Evolutionary conservation across 2,329 filamentous ascomycete genomes (phyloP), one percentile per base, ranked within the genome.

Genomic region (Stachybotrys chlorohalonatus): DNA sequence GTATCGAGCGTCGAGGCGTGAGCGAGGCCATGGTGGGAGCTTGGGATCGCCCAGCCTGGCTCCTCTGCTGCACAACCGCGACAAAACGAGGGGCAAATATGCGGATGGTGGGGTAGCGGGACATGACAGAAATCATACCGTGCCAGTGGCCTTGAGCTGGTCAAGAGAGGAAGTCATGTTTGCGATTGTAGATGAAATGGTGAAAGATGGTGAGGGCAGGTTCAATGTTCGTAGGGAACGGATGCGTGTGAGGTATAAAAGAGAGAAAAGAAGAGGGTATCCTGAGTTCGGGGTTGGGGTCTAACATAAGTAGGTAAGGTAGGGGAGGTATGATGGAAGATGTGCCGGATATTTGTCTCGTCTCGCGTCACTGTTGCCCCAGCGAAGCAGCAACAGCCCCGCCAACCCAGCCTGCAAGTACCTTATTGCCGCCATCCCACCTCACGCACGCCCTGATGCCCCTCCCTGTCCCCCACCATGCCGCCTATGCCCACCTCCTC

Each of bases 61-160:
- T 9, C 13, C 13, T 9, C 36, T 13, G 9, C 36, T 42, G 9
- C 36, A 42, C 13, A 42, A 42, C 13, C 36, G 36, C 36, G 36
- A 42, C 36, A 42, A 32, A 49, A 49, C 51, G 67, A 67, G 67
- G 69, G 68, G 67, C 62, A 62, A 55, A 13, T 9, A 42, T 13
- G 13, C 36, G 36, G 36, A 42, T 61, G 59, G 59, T 55, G 63
- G 65, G 59, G 60, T 61, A 57, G 54, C 46, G 46, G 46, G 46
- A 47, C 36, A 2, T 24, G 36, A 51, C 31, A 31, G 17, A 42
- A 24, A 51, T 89, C 90, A 76, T 82, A 95, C 91, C 70, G 94
- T 99, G 86, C 94, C 94, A 72, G 87, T 76, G 80, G 90, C 86
- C 84, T 99, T 99, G 74, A 99, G 85, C 80, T 97, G 92, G 68